Evolutionary conservation across 192 early-diverging fungal genomes (phyloP).

Genomic region (Funneliformis mosseae): DNA sequence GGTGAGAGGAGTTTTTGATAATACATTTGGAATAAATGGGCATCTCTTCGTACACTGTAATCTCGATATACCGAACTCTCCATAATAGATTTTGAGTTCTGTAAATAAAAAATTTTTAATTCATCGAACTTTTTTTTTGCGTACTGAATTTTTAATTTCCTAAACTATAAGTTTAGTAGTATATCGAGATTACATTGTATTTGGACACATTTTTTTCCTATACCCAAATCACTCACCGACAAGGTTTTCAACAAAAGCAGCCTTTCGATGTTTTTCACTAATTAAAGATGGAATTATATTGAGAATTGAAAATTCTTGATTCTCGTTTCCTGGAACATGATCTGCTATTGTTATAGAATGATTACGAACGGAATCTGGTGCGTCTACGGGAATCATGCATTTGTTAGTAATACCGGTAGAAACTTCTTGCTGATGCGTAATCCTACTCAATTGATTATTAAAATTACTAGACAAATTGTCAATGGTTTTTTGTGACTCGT

Average conservation of each 20-base stretch:
- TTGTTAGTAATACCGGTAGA: constrained; percentile 4
- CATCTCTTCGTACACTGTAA: neutral
- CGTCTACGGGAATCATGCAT: neutral
- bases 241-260: constrained; percentile 28
- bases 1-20: neutral
- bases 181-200: too few species aligned
- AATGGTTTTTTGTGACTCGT: neutral
- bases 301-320: constrained; percentile 19
- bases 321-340: constrained; percentile 13
- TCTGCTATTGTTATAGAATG: neutral
- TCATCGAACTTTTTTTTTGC: too few species aligned
- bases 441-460: neutral
- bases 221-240: constrained; percentile 19
- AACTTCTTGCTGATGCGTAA: neutral
- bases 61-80: too few species aligned
- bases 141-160: too few species aligned
- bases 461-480: neutral
- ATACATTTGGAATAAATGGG: neutral
- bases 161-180: too few species aligned
- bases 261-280: constrained; percentile 29
- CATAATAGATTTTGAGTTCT: too few species aligned
- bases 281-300: constrained; percentile 30
- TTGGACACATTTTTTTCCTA: neutral
- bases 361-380: neutral
- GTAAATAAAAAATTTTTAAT: too few species aligned